Conservation (phyloP, 1,284 basidiomycete species). For the Ceratobasidium papillatum region DNA sequence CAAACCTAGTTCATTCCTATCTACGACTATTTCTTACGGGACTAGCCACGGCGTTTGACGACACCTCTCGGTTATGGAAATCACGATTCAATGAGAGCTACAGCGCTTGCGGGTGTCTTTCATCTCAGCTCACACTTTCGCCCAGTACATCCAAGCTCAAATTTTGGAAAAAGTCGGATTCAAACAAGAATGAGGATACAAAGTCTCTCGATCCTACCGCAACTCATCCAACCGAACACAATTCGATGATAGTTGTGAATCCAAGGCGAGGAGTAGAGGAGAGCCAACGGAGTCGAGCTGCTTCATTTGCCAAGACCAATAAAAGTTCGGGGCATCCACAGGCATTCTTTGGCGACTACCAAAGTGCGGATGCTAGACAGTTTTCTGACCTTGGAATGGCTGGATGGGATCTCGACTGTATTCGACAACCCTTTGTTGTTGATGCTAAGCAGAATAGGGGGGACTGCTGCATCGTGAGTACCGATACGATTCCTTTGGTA, state of each 20-base stretch:
- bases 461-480: conserved; percentile 32
- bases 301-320: not conserved
- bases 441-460: conserved; percentile 25
- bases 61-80: conserved; percentile 30
- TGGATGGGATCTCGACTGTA: conserved; percentile 36
- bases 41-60: conserved; percentile 31
- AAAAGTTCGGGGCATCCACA: conserved; percentile 6
- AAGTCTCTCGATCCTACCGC: not conserved
- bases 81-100: conserved; percentile 24
- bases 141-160: conserved; percentile 16
- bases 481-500: not conserved
- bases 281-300: conserved; percentile 1
- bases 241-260: conserved; percentile 15
- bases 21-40: not conserved
- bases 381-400: conserved; percentile 5
- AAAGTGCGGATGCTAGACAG: conserved; percentile 1
- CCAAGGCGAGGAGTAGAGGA: conserved; percentile 27
- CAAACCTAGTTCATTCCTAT: not conserved
- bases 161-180: conserved; percentile 30
- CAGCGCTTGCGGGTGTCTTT: conserved; percentile 18
- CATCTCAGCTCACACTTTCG: not conserved
- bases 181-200: not conserved
- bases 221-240: conserved; percentile 33
- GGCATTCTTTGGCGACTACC: conserved; percentile 17
- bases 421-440: conserved; percentile 24